Conservation (phyloP, 371 early-diverging fungal species). For the Apophysomyces trapeziformis region DNA sequence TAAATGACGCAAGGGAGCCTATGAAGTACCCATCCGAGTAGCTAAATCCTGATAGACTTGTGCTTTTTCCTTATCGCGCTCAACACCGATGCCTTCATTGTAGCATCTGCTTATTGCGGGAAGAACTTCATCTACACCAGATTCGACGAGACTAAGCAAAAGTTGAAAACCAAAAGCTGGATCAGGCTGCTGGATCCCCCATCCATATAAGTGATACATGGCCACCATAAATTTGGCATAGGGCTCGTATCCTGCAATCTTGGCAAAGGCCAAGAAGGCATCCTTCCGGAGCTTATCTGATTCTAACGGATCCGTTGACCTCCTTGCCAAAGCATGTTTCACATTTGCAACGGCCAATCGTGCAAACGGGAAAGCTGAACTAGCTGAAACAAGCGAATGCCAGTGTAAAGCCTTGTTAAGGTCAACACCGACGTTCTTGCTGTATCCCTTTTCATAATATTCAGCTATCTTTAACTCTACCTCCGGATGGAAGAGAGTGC, state of each 20-base stretch:
- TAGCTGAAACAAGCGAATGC: slow-evolving; percentile 17
- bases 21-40: slow-evolving; percentile 15
- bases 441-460: slow-evolving; percentile 25
- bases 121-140: slow-evolving; percentile 19
- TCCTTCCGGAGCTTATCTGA: slow-evolving; percentile 8
- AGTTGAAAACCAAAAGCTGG: slow-evolving; percentile 16
- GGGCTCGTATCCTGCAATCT: slow-evolving; percentile 1
- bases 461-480: no score
- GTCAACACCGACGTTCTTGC: slow-evolving; percentile 9
- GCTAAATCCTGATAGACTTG: background rate
- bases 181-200: slow-evolving; percentile 18
- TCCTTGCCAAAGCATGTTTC: slow-evolving; percentile 19
- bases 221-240: slow-evolving; percentile 31
- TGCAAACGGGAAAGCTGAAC: slow-evolving; percentile 16
- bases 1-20: background rate
- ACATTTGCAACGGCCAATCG: slow-evolving; percentile 26
- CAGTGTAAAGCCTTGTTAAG: slow-evolving; percentile 18
- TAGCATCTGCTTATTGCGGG: slow-evolving; percentile 27
- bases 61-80: slow-evolving; percentile 16
- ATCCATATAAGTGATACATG: slow-evolving; percentile 29
- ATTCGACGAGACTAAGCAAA: slow-evolving; percentile 17
- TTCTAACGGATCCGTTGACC: background rate
- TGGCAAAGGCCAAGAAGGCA: slow-evolving; percentile 20
- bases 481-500: no score
- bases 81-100: slow-evolving; percentile 27